These are phyloP conservation scores for Terana coerulea DNA, from an alignment of 768 basidiomycete species.

Conservation along the genomic window DNA sequence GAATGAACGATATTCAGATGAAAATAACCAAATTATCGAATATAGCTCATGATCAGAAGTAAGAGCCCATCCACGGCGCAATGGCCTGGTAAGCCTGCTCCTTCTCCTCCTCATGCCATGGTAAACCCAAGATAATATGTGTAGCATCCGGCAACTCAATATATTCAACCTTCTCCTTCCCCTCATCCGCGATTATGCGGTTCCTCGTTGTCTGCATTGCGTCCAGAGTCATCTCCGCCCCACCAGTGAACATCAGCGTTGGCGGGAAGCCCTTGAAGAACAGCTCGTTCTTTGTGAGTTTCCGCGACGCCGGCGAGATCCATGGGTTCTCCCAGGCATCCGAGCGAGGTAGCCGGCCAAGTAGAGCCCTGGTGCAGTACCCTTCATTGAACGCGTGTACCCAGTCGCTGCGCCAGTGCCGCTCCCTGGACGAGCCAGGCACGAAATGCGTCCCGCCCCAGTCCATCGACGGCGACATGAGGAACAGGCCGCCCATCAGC, in stretches of 20 bases:
- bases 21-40: not conserved
- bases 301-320: conserved; percentile 19
- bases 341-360: conserved; percentile 9
- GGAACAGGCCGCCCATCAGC: conserved; percentile 28
- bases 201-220: conserved; percentile 21
- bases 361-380: conserved; percentile 12
- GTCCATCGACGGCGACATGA: conserved; percentile 31
- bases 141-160: conserved; percentile 13
- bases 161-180: conserved; percentile 14
- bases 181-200: conserved; percentile 25
- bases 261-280: conserved; percentile 25
- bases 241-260: conserved; percentile 22
- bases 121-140: conserved; percentile 51
- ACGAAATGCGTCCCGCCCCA: conserved; percentile 15
- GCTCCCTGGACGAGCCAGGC: not conserved
- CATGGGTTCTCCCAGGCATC: conserved; percentile 11
- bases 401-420: conserved; percentile 8
- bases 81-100: conserved; percentile 44
- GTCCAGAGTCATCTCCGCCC: conserved; percentile 27
- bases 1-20: not conserved
- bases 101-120: conserved; percentile 52
- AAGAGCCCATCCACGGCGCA: conserved; percentile 37
- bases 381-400: conserved; percentile 8
- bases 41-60: not conserved
- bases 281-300: conserved; percentile 1